Evolutionary conservation across 306 rosid species (phyloP).

Genomic region (Cyamopsis tetragonoloba): DNA sequence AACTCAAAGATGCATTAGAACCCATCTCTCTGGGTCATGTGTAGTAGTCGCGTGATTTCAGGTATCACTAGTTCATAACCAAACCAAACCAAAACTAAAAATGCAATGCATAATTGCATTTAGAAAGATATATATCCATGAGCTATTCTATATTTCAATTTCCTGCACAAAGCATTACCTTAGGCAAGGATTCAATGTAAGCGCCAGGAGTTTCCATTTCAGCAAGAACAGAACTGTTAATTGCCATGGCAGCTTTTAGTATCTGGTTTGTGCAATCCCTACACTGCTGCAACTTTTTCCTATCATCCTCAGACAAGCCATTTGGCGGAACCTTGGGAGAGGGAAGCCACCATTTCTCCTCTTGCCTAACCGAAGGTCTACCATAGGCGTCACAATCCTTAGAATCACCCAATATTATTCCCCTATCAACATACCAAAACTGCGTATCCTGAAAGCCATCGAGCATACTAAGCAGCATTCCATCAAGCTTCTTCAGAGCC

Average conservation of each 20-base stretch:
- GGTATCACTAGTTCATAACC: too few species aligned
- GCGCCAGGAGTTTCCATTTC: conserved; percentile 89
- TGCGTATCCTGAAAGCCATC: conserved; percentile 76
- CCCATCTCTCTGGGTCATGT: neutral
- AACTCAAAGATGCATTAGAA: neutral
- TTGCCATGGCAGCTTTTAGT: conserved; percentile 87
- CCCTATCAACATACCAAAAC: conserved; percentile 75
- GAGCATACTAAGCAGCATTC: conserved; percentile 77
- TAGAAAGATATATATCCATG: neutral
- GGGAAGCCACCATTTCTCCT: conserved; percentile 99
- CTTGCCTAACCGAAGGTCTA: conserved; percentile 89
- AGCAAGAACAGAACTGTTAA: conserved; percentile 74
- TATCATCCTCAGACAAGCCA: conserved; percentile 63
- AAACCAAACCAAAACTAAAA: neutral
- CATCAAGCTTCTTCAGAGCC: conserved; percentile 81
- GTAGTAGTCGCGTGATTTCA: too few species aligned
- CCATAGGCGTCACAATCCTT: conserved; percentile 58
- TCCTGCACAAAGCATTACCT: conserved; percentile 42
- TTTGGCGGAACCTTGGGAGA: conserved; percentile 77
- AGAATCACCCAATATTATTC: conserved; percentile 56
- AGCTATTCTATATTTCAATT: neutral
- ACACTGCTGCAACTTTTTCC: conserved; percentile 93
- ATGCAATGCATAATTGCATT: neutral
- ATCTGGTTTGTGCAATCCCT: conserved; percentile 89
- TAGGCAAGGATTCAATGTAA: conserved; percentile 68